Conservation (phyloP, 768 basidiomycete genomes). For the Mycena chlorophos region DNA sequence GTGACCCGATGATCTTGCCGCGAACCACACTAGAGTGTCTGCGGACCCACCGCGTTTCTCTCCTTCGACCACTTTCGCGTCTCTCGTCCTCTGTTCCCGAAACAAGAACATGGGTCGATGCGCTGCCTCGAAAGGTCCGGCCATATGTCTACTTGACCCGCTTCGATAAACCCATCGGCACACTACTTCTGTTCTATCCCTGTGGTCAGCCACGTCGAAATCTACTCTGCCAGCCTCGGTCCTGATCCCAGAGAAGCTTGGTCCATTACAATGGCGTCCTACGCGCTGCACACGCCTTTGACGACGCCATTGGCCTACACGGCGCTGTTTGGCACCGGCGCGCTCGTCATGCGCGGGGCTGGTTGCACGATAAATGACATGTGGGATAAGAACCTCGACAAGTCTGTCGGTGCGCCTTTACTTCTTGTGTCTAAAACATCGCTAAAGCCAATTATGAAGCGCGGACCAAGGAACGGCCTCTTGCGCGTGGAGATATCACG, state of each 20-base stretch:
- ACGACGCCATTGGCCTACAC: constrained; percentile 74
- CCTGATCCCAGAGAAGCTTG: constrained; percentile 62
- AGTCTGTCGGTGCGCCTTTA: constrained; percentile 71
- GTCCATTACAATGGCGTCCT: constrained; percentile 97
- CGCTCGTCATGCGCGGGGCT: constrained; percentile 94
- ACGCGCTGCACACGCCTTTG: constrained; percentile 67
- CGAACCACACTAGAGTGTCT: background rate
- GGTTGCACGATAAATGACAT: constrained; percentile 99
- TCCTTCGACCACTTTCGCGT: constrained; percentile 6
- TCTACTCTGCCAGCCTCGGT: background rate
- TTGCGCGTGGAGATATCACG: constrained; percentile 82
- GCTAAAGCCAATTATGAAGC: constrained; percentile 36
- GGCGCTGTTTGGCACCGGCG: constrained; percentile 83
- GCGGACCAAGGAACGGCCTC: constrained; percentile 81
- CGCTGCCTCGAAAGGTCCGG: constrained; percentile 53
- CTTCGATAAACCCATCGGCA: constrained; percentile 96
- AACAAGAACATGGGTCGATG: constrained; percentile 62
- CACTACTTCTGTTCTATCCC: constrained; percentile 87
- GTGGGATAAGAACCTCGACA: constrained; percentile 94
- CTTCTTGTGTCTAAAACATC: constrained; percentile 29
- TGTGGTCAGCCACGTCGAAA: constrained; percentile 63
- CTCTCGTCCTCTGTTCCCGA: constrained; percentile 7
- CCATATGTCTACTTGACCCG: constrained; percentile 89
- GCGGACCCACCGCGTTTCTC: background rate
- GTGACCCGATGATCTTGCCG: background rate